phyloP scores from a whole-genome alignment of 495 filamentous ascomycete species.

The Neurospora pannonica region DNA sequence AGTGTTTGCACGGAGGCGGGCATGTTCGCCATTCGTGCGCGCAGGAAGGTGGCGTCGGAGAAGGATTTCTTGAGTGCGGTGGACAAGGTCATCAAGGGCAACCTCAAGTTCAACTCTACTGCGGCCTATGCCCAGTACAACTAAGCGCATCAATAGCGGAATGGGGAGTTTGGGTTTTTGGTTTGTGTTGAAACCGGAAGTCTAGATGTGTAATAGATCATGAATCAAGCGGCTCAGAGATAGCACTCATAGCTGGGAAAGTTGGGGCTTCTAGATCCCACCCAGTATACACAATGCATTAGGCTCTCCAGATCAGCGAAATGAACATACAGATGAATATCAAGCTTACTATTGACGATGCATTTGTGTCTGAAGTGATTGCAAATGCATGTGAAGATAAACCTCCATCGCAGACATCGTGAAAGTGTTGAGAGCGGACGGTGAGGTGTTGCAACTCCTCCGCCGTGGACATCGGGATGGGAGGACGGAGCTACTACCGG shows the following conservation, averaged over 20 bases:
- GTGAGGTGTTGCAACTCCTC: background rate
- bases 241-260: background rate
- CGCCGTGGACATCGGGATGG: background rate
- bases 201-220: constrained; percentile 15
- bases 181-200: background rate
- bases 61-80: constrained; percentile 98
- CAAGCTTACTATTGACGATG: background rate
- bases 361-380: background rate
- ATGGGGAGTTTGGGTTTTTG: background rate
- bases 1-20: constrained; percentile 98
- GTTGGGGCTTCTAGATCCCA: background rate
- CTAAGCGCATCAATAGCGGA: constrained; percentile 33
- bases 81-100: constrained; percentile 99
- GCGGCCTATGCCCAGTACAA: constrained; percentile 99
- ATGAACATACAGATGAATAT: background rate
- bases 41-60: constrained; percentile 96
- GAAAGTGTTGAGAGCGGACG: background rate
- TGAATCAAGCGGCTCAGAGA: background rate
- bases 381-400: background rate
- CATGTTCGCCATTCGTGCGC: constrained; percentile 95
- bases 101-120: constrained; percentile 98
- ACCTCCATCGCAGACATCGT: background rate
- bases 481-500: background rate
- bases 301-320: background rate
- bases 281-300: background rate